Percentiles rank a stretch among this genome's conserved stretches.
These are phyloP conservation scores for Oxyria digyna DNA, from an alignment of 148 eudicot genomes.

Conservation along the genomic window DNA sequence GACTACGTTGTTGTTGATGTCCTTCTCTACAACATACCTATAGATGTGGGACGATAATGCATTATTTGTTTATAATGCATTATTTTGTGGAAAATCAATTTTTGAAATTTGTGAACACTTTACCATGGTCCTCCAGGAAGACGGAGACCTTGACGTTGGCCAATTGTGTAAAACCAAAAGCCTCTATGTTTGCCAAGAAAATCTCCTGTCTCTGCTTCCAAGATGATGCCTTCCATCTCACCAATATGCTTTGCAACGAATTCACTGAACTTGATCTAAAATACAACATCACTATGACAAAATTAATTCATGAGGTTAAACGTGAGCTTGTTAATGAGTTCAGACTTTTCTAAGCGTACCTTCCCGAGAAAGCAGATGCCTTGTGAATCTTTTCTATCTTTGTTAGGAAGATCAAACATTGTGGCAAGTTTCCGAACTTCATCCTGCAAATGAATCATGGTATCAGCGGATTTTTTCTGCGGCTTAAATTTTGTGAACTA, in stretches of 20 bases:
- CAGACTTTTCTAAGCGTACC: conserved; percentile 23
- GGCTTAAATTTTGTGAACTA: background rate
- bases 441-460: conserved; percentile 34
- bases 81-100: too few relatives aligned
- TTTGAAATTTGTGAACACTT: background rate
- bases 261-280: conserved; percentile 89
- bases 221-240: conserved; percentile 75
- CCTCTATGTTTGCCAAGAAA: conserved; percentile 83
- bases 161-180: conserved; percentile 95
- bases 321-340: background rate
- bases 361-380: conserved; percentile 99
- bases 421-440: conserved; percentile 77
- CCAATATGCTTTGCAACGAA: conserved; percentile 94
- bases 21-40: conserved; percentile 98
- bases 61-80: too few relatives aligned
- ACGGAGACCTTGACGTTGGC: conserved; percentile 93
- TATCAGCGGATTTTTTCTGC: background rate
- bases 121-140: conserved; percentile 99
- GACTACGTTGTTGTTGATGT: conserved; percentile 74
- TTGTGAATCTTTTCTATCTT: conserved; percentile 94
- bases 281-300: background rate
- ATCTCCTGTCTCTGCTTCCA: conserved; percentile 98
- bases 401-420: conserved; percentile 63
- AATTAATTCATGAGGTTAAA: background rate
- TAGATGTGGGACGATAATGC: conserved; percentile 5